Evolutionary conservation across 345 rosid genomes (phyloP).

Genomic region (Microcos paniculata): DNA sequence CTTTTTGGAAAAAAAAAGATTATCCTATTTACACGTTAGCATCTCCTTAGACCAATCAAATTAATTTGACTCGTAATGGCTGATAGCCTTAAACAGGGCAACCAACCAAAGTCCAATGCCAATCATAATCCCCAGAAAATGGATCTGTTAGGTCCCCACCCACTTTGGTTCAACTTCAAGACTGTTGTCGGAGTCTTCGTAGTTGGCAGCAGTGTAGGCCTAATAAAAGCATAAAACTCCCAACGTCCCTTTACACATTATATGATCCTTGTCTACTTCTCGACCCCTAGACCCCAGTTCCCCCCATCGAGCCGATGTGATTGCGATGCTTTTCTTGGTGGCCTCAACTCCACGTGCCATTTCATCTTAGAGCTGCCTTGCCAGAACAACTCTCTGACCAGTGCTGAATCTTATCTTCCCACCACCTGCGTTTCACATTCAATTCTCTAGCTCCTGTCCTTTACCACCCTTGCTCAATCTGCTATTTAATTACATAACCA

Average conservation of each 20-base stretch:
- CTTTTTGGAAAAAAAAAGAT: conserved; percentile 10
- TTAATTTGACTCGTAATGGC: background rate
- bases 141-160: conserved; percentile 5
- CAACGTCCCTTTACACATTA: background rate
- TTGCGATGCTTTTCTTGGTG: background rate
- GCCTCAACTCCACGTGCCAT: conserved; percentile 10
- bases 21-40: conserved; percentile 15
- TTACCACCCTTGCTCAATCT: background rate
- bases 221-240: background rate
- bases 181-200: no score
- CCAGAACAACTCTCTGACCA: background rate
- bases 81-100: background rate
- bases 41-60: conserved; percentile 1
- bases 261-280: background rate
- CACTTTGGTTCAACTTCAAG: conserved; percentile 2
- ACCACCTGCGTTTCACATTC: conserved; percentile 1
- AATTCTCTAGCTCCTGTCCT: background rate
- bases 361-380: background rate
- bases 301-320: background rate
- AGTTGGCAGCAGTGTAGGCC: no score
- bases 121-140: background rate
- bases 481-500: background rate
- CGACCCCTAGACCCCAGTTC: background rate
- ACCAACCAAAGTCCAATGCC: background rate
- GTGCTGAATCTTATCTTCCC: background rate